These are phyloP conservation scores for Plantago major DNA, from an alignment of 257 asterid genomes.

Conservation along the genomic window DNA sequence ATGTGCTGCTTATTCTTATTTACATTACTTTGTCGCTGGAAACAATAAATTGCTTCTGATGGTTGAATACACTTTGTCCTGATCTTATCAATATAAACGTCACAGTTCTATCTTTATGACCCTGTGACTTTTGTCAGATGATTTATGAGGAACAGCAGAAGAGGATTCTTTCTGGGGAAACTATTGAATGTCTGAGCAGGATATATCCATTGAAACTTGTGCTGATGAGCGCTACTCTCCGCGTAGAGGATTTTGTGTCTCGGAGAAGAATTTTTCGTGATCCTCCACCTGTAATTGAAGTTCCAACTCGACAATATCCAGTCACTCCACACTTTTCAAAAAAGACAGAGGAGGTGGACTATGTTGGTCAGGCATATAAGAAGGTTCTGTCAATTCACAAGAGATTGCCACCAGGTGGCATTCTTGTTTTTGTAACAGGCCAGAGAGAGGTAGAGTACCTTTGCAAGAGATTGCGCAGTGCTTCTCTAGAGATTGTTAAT, in stretches of 20 bases:
- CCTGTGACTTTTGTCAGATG: constrained; percentile 39
- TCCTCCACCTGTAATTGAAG: constrained; percentile 83
- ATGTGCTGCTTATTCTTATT: constrained; percentile 9
- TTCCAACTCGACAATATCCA: constrained; percentile 87
- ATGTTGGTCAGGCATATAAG: constrained; percentile 85
- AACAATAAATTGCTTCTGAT: too few relatives aligned
- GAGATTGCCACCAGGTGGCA: constrained; percentile 90
- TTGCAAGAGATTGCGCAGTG: constrained; percentile 59
- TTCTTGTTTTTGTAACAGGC: constrained; percentile 93
- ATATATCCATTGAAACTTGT: constrained; percentile 79
- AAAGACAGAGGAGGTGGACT: constrained; percentile 74
- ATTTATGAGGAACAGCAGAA: constrained; percentile 63
- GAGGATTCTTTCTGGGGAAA: constrained; percentile 53
- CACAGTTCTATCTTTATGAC: constrained; percentile 4
- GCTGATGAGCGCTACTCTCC: constrained; percentile 93
- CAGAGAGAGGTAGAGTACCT: constrained; percentile 86
- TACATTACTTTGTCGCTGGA: neutral
- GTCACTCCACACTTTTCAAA: constrained; percentile 80
- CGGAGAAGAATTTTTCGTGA: constrained; percentile 45
- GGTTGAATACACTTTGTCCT: too few relatives aligned
- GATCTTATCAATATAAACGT: neutral
- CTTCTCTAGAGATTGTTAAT: constrained; percentile 48
- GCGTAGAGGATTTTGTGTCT: constrained; percentile 85
- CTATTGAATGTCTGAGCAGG: constrained; percentile 38
- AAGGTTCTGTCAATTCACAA: constrained; percentile 86